Conservation (phyloP, 2,329 filamentous ascomycete species). For the Colletotrichum brevisporum region DNA sequence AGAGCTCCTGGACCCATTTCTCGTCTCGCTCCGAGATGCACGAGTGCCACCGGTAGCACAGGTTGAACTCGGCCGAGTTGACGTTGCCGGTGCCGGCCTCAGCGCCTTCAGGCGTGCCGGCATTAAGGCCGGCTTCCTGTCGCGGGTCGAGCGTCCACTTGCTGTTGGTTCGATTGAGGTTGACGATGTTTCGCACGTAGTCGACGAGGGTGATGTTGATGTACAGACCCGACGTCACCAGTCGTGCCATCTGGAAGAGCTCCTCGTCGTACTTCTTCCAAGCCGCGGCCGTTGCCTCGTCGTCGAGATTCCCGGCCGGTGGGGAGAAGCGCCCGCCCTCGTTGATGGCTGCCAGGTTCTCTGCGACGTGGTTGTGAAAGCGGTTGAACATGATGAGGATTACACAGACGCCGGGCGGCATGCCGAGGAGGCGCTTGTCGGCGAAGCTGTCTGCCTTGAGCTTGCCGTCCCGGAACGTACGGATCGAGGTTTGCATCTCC, state of each 20-base stretch:
- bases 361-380: conserved; percentile 90
- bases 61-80: conserved; percentile 90
- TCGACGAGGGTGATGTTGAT: conserved; percentile 85
- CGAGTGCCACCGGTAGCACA: conserved; percentile 91
- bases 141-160: conserved; percentile 81
- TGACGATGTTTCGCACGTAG: conserved; percentile 84
- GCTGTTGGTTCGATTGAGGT: conserved; percentile 77
- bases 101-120: conserved; percentile 68
- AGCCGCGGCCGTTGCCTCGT: conserved; percentile 63
- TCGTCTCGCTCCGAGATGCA: conserved; percentile 83
- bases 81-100: conserved; percentile 84
- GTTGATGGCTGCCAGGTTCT: conserved; percentile 87
- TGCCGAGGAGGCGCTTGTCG: conserved; percentile 77
- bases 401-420: conserved; percentile 80
- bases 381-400: conserved; percentile 83
- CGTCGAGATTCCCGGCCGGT: conserved; percentile 64
- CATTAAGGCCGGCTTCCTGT: conserved; percentile 72
- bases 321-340: conserved; percentile 83
- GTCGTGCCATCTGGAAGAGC: conserved; percentile 82
- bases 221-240: conserved; percentile 82
- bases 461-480: conserved; percentile 78
- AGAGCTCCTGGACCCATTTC: conserved; percentile 82
- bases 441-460: conserved; percentile 82
- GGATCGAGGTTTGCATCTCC: conserved; percentile 74
- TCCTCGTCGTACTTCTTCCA: conserved; percentile 83